Conservation (phyloP, 768 basidiomycete species). For the Naganishia randhawae region DNA sequence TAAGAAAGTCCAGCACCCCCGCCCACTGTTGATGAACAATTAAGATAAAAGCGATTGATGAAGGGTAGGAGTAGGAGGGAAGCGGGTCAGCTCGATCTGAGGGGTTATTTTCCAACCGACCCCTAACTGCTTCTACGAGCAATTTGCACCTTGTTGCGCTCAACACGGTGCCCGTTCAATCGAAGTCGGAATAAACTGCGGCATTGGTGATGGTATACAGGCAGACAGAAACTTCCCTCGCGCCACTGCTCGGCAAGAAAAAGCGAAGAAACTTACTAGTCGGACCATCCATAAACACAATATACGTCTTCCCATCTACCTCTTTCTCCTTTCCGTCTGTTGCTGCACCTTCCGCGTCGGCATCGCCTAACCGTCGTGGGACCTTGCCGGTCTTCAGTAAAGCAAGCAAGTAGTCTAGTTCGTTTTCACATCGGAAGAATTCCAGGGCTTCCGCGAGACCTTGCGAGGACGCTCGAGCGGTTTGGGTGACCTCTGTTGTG, state of each 20-base stretch:
- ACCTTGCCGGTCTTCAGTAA: conserved; percentile 51
- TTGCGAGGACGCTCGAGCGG: conserved; percentile 37
- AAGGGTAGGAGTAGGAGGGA: conserved; percentile 24
- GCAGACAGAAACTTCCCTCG: no score
- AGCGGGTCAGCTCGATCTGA: neutral
- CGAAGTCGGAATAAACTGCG: no score
- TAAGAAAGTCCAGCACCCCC: conserved; percentile 86
- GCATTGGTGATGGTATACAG: no score
- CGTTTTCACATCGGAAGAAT: conserved; percentile 81
- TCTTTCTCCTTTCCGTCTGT: neutral
- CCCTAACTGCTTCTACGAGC: no score
- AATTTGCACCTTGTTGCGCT: no score
- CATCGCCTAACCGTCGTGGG: neutral
- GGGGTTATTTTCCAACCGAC: no score
- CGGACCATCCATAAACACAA: conserved; percentile 82
- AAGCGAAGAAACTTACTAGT: conserved; percentile 67
- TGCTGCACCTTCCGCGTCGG: conserved; percentile 50
- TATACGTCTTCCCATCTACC: conserved; percentile 67
- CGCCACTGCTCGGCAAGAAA: conserved; percentile 1
- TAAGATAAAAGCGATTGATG: neutral
- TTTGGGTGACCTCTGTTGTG: conserved; percentile 10
- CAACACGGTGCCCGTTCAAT: no score
- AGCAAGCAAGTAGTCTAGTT: conserved; percentile 52
- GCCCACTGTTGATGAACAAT: conserved; percentile 63
- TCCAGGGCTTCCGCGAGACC: conserved; percentile 59